phyloP scores from a whole-genome alignment of 352 stramenopile genomes.

The Phytophthora vignae region DNA sequence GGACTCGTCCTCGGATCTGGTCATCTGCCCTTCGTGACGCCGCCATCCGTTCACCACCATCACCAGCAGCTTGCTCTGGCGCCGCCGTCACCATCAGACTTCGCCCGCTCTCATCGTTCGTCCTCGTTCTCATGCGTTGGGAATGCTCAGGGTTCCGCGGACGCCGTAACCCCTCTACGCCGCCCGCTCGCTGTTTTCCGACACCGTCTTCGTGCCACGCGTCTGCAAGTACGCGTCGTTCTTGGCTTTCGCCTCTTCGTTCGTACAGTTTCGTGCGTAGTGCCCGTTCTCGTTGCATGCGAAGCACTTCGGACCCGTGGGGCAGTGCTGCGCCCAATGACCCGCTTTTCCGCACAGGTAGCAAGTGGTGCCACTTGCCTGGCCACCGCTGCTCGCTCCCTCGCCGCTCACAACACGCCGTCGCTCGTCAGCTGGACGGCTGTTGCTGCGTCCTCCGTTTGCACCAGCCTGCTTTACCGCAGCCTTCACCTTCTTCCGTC shows the following conservation, averaged over 20 bases:
- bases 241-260: not conserved
- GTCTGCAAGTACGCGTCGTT: too few relatives aligned
- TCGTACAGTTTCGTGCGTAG: conserved; percentile 2
- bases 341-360: not conserved
- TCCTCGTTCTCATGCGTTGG: not conserved
- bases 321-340: too few relatives aligned
- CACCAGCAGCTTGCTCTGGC: not conserved
- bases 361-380: not conserved
- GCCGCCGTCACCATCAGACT: not conserved
- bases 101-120: not conserved
- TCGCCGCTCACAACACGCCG: not conserved
- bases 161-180: not conserved
- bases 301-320: too few relatives aligned
- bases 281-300: too few relatives aligned
- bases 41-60: not conserved
- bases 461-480: not conserved
- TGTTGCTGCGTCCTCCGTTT: not conserved
- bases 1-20: not conserved
- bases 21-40: not conserved
- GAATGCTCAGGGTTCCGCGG: not conserved
- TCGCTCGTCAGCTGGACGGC: not conserved
- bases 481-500: not conserved
- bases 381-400: not conserved
- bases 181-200: not conserved
- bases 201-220: not conserved